Evolutionary conservation across 495 filamentous ascomycete genomes (phyloP).

Genomic region (Thozetella sp.): DNA sequence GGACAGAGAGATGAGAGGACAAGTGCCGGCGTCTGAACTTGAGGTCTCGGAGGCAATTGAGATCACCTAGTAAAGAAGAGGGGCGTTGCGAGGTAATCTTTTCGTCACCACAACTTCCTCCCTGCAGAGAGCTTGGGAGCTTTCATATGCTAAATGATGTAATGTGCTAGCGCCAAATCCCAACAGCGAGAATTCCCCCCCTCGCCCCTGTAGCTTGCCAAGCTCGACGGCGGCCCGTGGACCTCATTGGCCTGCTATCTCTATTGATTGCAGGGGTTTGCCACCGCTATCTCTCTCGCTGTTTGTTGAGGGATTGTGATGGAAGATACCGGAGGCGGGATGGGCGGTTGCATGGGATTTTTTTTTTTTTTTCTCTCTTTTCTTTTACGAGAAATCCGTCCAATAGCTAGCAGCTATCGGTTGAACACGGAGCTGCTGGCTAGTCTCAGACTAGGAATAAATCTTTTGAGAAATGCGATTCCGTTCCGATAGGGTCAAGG

Average conservation of each 20-base stretch:
- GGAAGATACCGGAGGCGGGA: conserved; percentile 2
- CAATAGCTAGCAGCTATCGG: too few species aligned
- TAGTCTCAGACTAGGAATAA: too few species aligned
- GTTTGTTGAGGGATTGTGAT: conserved; percentile 1
- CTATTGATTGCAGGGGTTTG: background rate
- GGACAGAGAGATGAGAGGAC: too few species aligned
- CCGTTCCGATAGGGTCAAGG: too few species aligned
- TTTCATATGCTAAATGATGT: conserved; percentile 4
- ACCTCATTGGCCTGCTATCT: background rate
- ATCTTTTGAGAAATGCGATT: too few species aligned
- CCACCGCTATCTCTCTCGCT: conserved; percentile 3
- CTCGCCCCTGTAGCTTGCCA: background rate
- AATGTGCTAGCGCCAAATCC: background rate
- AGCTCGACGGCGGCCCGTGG: background rate
- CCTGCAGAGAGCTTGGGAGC: background rate
- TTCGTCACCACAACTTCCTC: background rate
- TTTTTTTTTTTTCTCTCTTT: too few species aligned
- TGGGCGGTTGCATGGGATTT: too few species aligned
- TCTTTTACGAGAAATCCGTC: too few species aligned
- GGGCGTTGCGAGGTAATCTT: background rate
- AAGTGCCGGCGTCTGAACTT: too few species aligned
- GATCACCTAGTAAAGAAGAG: too few species aligned
- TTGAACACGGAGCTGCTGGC: too few species aligned
- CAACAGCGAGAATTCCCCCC: conserved; percentile 2
- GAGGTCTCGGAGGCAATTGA: too few species aligned